These are phyloP conservation scores for Rhododendron molle DNA, from an alignment of 148 eudicot genomes.

Conservation along the genomic window DNA sequence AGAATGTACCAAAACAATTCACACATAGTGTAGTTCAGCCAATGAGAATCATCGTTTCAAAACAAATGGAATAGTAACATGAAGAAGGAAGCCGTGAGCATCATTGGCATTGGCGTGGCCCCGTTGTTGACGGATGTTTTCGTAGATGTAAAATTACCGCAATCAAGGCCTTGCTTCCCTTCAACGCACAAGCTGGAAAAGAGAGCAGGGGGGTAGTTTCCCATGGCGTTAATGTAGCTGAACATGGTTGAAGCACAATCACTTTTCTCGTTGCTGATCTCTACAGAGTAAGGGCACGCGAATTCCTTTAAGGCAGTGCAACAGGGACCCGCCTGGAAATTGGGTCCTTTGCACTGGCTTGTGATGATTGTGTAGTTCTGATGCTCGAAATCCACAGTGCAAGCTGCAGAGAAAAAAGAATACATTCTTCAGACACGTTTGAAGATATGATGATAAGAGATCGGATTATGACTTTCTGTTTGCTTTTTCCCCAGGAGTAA, in stretches of 20 bases:
- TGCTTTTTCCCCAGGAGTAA: no score
- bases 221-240: constrained; percentile 65
- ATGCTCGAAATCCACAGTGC: constrained; percentile 57
- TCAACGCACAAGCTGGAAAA: constrained; percentile 61
- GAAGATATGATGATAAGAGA: neutral
- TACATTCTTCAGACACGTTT: neutral
- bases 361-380: constrained; percentile 79
- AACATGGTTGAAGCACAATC: constrained; percentile 68
- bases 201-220: constrained; percentile 75
- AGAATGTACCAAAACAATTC: neutral
- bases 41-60: constrained; percentile 7
- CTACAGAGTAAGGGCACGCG: constrained; percentile 44
- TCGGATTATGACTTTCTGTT: neutral
- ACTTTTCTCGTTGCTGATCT: constrained; percentile 39
- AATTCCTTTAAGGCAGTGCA: constrained; percentile 49
- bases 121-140: neutral
- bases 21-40: neutral
- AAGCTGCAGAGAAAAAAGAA: constrained; percentile 37
- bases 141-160: constrained; percentile 9
- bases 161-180: constrained; percentile 50
- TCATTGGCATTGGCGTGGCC: constrained; percentile 3
- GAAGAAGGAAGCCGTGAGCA: constrained; percentile 10
- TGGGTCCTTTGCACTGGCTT: constrained; percentile 87
- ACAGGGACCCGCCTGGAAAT: constrained; percentile 33
- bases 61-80: constrained; percentile 14